phyloP scores from a whole-genome alignment of 129 eudicot species.

The Solidago caesia region DNA sequence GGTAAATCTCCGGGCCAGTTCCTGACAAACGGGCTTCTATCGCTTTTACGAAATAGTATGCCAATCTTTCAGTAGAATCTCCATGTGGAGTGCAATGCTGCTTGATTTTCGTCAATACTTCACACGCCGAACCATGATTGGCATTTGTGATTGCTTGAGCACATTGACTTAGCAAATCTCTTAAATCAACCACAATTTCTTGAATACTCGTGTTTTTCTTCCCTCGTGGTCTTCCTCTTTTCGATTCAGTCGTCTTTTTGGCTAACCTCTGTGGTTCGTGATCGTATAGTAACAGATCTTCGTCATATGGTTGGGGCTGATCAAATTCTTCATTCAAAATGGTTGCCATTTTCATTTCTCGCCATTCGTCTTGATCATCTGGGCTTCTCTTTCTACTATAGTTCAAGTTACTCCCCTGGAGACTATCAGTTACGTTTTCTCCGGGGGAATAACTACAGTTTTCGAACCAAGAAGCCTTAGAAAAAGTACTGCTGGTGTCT shows the following conservation, averaged over 20 bases:
- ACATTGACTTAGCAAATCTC: constrained; percentile 54
- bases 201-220: constrained; percentile 22
- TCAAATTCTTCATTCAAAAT: constrained; percentile 12
- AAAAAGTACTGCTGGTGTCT: background rate
- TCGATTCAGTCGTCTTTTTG: constrained; percentile 19
- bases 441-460: constrained; percentile 3
- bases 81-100: constrained; percentile 57
- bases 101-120: constrained; percentile 38
- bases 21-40: constrained; percentile 65
- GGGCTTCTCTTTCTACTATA: constrained; percentile 31
- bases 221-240: constrained; percentile 40
- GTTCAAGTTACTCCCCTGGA: background rate
- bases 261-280: constrained; percentile 23
- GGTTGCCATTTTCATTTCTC: constrained; percentile 24
- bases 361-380: constrained; percentile 9
- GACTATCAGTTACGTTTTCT: background rate
- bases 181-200: constrained; percentile 52
- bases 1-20: constrained; percentile 49
- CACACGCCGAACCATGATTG: constrained; percentile 24
- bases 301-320: constrained; percentile 29
- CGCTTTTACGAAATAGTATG: constrained; percentile 50
- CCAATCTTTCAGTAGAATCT: constrained; percentile 54
- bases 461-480: background rate
- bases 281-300: constrained; percentile 27
- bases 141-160: constrained; percentile 55